A percentile compares a stretch with the other conserved stretches of the same genome.
Evolutionary conservation across 2,329 filamentous ascomycete species (phyloP).

Genomic region (Ceratocystis albifundus): DNA sequence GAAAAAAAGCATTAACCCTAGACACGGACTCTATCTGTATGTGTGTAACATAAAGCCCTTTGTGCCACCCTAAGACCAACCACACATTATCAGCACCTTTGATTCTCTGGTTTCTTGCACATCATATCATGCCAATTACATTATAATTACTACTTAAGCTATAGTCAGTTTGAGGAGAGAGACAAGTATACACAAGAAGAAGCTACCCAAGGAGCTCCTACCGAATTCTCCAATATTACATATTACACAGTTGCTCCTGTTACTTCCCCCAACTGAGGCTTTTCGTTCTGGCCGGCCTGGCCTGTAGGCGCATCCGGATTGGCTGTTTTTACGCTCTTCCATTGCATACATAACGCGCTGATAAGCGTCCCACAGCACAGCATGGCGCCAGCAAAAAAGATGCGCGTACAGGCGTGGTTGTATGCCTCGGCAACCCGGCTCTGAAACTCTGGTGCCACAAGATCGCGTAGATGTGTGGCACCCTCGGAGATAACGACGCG

Average conservation of each 20-base stretch:
- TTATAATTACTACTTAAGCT: neutral
- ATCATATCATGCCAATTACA: neutral
- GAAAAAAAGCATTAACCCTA: neutral
- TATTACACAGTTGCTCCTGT: neutral
- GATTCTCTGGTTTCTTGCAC: neutral
- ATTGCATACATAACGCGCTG: slow-evolving; percentile 49
- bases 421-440: slow-evolving; percentile 49
- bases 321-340: slow-evolving; percentile 54
- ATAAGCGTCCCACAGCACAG: slow-evolving; percentile 45
- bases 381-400: slow-evolving; percentile 52
- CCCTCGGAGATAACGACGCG: slow-evolving; percentile 38
- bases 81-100: neutral
- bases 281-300: neutral
- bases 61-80: neutral
- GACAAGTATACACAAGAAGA: neutral
- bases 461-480: slow-evolving; percentile 48
- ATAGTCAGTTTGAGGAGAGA: neutral
- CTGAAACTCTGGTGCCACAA: slow-evolving; percentile 41
- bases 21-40: neutral
- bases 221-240: neutral
- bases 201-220: neutral
- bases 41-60: neutral
- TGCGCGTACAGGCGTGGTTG: slow-evolving; percentile 50
- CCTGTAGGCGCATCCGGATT: slow-evolving; percentile 12
- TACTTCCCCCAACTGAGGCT: neutral